Base-by-base conservation (phyloP, 257 asterid species). In the Orobanche coerulescens region DNA sequence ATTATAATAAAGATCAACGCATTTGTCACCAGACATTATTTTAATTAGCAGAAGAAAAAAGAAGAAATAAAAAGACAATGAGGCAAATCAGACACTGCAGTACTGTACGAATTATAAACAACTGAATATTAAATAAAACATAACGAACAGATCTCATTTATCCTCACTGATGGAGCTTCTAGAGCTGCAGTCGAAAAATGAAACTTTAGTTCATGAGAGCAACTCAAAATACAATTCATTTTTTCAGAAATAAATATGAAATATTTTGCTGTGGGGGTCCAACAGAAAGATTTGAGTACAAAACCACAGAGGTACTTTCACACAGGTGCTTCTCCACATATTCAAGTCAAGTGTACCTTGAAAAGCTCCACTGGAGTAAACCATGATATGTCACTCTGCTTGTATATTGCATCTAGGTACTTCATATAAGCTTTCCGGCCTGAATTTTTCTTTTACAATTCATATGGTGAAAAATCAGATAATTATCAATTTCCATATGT, bases 351-450 rank as follows among this genome's bases (percentile, higher is more conserved):
- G 23, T 53, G 57, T 79, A 91, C 99, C 97, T 93, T 93, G 68
- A 93, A 93, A 56, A 93, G 94, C 81, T 93, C 97, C 36, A 86
- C 97, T 2, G 99, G 97, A 67, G 99, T 93, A 78, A 93, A 93
- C 99, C 99, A 93, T 26, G 99, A 89, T 15, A 64, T 81, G 40
- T 83, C 99, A 72, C 84, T 78, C 73, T 89, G 95, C 90, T 80
- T 86, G 86, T 93, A 89, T 71, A 93, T 79, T 61, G 74, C 81
- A 83, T 82, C 78, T 81, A 93, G 85, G 75, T 86, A 90, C 66
- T 81, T 75, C 83, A 82, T 61, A 72, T 93, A 93, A 51, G 91
- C 88, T 78, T 82, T 89, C 66, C 88, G 77, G 12, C 98, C 98
- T 92, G 81, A 62, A 79, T 37, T 34, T 43, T 68, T 28, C 31